phyloP scores from a whole-genome alignment of 2,329 filamentous ascomycete genomes.

The Aureobasidium uvarum region DNA sequence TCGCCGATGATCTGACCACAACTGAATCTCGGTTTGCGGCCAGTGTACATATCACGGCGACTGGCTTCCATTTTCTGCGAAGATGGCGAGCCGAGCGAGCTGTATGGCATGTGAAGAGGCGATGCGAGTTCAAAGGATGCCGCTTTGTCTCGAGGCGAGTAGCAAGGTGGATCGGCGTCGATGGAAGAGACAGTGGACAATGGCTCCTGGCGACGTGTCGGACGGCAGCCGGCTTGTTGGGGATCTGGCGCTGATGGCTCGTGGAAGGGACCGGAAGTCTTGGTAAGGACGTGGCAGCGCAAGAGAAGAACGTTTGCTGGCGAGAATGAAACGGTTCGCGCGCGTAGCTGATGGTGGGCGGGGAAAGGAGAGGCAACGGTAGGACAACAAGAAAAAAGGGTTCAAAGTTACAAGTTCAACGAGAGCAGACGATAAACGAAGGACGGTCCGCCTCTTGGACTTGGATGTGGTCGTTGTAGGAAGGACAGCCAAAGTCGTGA shows the following conservation, averaged over 20 bases:
- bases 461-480: not conserved
- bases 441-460: slow-evolving; percentile 4
- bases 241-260: not conserved
- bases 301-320: slow-evolving; percentile 20
- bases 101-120: slow-evolving; percentile 53
- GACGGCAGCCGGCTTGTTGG: slow-evolving; percentile 2
- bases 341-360: slow-evolving; percentile 25
- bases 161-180: slow-evolving; percentile 1
- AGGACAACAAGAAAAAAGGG: slow-evolving; percentile 24
- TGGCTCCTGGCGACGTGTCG: slow-evolving; percentile 7
- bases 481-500: slow-evolving; percentile 7
- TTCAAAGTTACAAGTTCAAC: slow-evolving; percentile 13
- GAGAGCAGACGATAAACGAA: slow-evolving; percentile 20
- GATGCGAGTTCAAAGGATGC: not conserved
- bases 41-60: slow-evolving; percentile 38
- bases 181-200: slow-evolving; percentile 6
- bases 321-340: slow-evolving; percentile 19
- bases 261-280: not conserved
- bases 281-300: slow-evolving; percentile 10
- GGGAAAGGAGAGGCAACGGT: slow-evolving; percentile 27
- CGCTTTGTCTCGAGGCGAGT: not conserved
- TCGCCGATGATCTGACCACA: slow-evolving; percentile 91
- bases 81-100: slow-evolving; percentile 67
- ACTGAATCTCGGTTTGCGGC: slow-evolving; percentile 59
- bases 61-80: slow-evolving; percentile 75